phyloP scores from a whole-genome alignment of 129 eudicot species.

The Lactuca saligna region DNA sequence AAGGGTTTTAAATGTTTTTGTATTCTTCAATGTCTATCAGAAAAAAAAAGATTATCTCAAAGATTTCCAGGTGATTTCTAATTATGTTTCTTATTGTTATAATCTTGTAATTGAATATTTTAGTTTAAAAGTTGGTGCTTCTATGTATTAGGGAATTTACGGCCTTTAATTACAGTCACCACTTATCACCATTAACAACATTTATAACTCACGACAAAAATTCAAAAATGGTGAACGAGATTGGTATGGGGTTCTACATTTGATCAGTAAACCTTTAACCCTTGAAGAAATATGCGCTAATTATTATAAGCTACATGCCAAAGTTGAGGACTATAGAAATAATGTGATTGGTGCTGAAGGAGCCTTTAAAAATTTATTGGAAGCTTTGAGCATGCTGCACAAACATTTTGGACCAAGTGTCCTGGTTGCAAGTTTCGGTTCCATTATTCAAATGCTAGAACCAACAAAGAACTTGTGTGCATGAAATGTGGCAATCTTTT shows the following conservation, averaged over 20 bases:
- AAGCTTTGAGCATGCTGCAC: conserved; percentile 18
- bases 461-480: conserved; percentile 2
- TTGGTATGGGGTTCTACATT: conserved; percentile 12
- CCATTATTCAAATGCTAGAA: conserved; percentile 7
- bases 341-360: conserved; percentile 18
- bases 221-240: neutral
- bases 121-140: neutral
- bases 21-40: no score
- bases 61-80: no score
- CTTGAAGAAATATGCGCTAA: conserved; percentile 1
- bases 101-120: no score
- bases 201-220: neutral
- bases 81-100: no score
- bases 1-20: no score
- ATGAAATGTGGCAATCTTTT: conserved; percentile 2
- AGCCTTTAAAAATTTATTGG: conserved; percentile 17
- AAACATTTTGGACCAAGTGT: conserved; percentile 23
- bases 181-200: neutral
- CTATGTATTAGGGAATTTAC: neutral
- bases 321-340: neutral
- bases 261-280: neutral
- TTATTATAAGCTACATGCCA: neutral
- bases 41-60: no score
- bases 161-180: neutral
- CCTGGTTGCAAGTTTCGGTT: conserved; percentile 7